Conservation (phyloP, 148 eudicot species). For the Camellia japonica region DNA sequence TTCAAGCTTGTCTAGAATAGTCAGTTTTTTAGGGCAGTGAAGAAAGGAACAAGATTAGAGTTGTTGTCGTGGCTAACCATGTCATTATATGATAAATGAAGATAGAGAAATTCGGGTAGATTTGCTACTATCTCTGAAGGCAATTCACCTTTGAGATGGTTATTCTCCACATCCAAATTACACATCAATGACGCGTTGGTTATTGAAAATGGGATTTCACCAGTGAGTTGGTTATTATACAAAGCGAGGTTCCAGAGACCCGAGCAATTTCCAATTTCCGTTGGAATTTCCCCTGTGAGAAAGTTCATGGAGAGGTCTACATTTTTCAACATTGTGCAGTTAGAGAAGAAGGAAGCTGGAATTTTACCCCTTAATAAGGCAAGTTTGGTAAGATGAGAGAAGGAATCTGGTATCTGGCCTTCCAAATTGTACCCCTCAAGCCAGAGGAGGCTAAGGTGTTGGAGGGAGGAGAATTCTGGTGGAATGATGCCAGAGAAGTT, state of each 20-base stretch:
- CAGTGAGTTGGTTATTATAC: slow-evolving; percentile 21
- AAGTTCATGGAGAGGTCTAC: slow-evolving; percentile 32
- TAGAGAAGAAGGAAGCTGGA: slow-evolving; percentile 34
- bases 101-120: slow-evolving; percentile 3
- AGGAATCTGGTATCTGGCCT: slow-evolving; percentile 32
- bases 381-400: slow-evolving; percentile 15
- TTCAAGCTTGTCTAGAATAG: slow-evolving; percentile 22
- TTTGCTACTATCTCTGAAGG: slow-evolving; percentile 27
- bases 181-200: slow-evolving; percentile 20
- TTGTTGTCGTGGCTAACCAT: slow-evolving; percentile 32
- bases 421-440: slow-evolving; percentile 25
- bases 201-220: slow-evolving; percentile 33
- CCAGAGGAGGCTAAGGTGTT: slow-evolving; percentile 15
- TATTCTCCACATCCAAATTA: slow-evolving; percentile 31
- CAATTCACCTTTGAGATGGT: slow-evolving; percentile 31
- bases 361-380: slow-evolving; percentile 19
- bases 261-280: slow-evolving; percentile 26
- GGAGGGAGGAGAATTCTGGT: slow-evolving; percentile 24
- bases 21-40: slow-evolving; percentile 28
- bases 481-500: slow-evolving; percentile 25
- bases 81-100: slow-evolving; percentile 30
- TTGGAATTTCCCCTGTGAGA: slow-evolving; percentile 29
- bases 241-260: slow-evolving; percentile 26
- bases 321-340: slow-evolving; percentile 28
- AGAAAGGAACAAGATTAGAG: slow-evolving; percentile 36